A percentile compares a stretch with the other conserved stretches of the same genome.
These are phyloP conservation scores for Leptomonas pyrrhocoris DNA, from an alignment of 208 protist species.

Conservation along the genomic window DNA sequence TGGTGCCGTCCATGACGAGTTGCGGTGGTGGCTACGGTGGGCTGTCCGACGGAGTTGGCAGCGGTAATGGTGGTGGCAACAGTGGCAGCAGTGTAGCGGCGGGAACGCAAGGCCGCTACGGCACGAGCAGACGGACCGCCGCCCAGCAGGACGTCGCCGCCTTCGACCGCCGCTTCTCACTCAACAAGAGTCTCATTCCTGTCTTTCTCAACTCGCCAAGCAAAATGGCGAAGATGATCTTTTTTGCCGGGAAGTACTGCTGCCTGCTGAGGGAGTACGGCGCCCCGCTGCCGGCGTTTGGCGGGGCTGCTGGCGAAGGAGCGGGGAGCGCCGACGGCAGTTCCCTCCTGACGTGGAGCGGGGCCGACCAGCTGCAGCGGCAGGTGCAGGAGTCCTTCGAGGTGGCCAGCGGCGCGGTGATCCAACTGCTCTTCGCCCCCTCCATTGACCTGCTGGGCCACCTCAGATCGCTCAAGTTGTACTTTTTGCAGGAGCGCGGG, in stretches of 20 bases:
- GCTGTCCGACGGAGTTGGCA: not conserved
- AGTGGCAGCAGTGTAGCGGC: not conserved
- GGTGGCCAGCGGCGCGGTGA: slow-evolving; percentile 68
- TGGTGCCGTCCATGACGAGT: slow-evolving; percentile 15
- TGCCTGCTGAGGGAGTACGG: slow-evolving; percentile 85
- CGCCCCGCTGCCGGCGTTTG: slow-evolving; percentile 56
- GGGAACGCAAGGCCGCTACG: slow-evolving; percentile 17
- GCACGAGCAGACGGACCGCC: slow-evolving; percentile 10
- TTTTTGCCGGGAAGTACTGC: slow-evolving; percentile 88
- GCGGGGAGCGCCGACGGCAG: slow-evolving; percentile 6
- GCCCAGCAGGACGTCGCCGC: slow-evolving; percentile 38
- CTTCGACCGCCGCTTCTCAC: slow-evolving; percentile 85
- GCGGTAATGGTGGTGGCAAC: slow-evolving; percentile 5
- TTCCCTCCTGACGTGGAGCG: slow-evolving; percentile 68
- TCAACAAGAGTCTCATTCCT: slow-evolving; percentile 85
- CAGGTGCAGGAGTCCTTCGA: slow-evolving; percentile 82
- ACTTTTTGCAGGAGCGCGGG: slow-evolving; percentile 80
- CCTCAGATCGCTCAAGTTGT: slow-evolving; percentile 74
- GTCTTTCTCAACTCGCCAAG: slow-evolving; percentile 61
- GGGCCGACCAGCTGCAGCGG: slow-evolving; percentile 68
- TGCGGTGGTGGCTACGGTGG: not conserved
- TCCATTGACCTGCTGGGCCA: slow-evolving; percentile 82
- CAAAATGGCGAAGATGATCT: slow-evolving; percentile 83
- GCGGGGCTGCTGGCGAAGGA: not conserved
- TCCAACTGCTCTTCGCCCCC: slow-evolving; percentile 73